These are phyloP conservation scores for Trichoderma polysporum DNA, from an alignment of 2,329 filamentous ascomycete species.

Conservation along the genomic window DNA sequence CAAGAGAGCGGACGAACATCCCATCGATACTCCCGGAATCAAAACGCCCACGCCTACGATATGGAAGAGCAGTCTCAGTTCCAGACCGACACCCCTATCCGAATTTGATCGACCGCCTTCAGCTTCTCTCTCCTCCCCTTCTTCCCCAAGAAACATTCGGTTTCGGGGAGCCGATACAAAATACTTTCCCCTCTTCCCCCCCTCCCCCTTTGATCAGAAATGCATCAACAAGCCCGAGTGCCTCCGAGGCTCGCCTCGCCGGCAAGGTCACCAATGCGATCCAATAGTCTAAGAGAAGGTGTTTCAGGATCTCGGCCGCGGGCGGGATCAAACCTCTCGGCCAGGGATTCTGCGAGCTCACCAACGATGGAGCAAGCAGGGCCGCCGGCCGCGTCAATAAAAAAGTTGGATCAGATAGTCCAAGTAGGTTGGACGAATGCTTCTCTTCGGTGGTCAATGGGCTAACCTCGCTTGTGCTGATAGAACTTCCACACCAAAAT, in stretches of 20 bases:
- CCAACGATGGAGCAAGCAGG: constrained; percentile 50
- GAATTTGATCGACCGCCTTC: constrained; percentile 30
- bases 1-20: constrained; percentile 14
- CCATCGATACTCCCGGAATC: constrained; percentile 1
- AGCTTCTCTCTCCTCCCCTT: constrained; percentile 1
- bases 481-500: constrained; percentile 93
- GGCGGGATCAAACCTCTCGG: constrained; percentile 44
- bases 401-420: constrained; percentile 89
- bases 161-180: constrained; percentile 14
- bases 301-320: constrained; percentile 41
- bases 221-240: constrained; percentile 88
- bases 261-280: constrained; percentile 60
- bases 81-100: constrained; percentile 34
- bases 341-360: constrained; percentile 44
- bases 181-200: neutral
- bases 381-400: constrained; percentile 65
- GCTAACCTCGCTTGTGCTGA: neutral
- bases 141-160: neutral
- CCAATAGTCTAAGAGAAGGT: constrained; percentile 72
- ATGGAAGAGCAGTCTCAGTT: constrained; percentile 38
- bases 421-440: constrained; percentile 57
- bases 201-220: constrained; percentile 37
- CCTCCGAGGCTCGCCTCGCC: constrained; percentile 72
- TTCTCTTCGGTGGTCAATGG: neutral
- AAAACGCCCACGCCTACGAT: constrained; percentile 27